Base-by-base conservation (phyloP, 345 rosid species). In the Anacardium occidentale region DNA sequence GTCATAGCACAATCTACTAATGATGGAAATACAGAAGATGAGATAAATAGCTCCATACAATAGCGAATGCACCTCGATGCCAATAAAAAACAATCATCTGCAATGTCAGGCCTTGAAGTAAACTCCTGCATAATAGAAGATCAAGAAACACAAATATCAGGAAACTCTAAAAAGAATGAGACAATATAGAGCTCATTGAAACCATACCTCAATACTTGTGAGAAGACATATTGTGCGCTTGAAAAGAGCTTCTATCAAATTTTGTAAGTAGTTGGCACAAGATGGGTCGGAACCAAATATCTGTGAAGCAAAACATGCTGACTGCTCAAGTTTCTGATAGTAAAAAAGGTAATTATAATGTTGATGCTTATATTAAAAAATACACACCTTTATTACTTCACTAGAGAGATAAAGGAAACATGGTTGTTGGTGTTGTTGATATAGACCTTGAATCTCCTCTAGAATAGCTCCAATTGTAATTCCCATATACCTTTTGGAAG, bases 371-470 rank as follows among this genome's bases (percentile, higher is more conserved):
- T 62, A 52, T 45, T 59, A 74, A 48, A 50, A 51, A 37, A 63
- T 68, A 61, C n/a, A 34, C 70, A 88, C 99, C 93, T 91, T 95
- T 75, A 95, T 96, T 78, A 96, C 99, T 86, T 96, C 99, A 80
- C 99, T 96, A 50, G 98, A 90, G 61, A 96, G 91, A 75, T 96
- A 96, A 56, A 96, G 99, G 86, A 96, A 96, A 86, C 98, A 96
- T 5, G 99, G 94, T 79, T 96, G 99, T 79, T 93, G 96, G 60
- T 93, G 97, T 75, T 85, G 96, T 76, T 87, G 97, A 84, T 88
- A 96, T 54, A 90, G 88, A 78, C 84, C 88, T 64, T 96, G 98
- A 52, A 96, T 92, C 79, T 93, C 97, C 79, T 88, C 93, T 45
- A 96, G 90, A 90, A 93, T 93, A 68, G 87, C 97, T 75, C 98